These are phyloP conservation scores for Wickerhamiella kazuoi DNA, from an alignment of 805 yeast species.

Conservation along the genomic window DNA sequence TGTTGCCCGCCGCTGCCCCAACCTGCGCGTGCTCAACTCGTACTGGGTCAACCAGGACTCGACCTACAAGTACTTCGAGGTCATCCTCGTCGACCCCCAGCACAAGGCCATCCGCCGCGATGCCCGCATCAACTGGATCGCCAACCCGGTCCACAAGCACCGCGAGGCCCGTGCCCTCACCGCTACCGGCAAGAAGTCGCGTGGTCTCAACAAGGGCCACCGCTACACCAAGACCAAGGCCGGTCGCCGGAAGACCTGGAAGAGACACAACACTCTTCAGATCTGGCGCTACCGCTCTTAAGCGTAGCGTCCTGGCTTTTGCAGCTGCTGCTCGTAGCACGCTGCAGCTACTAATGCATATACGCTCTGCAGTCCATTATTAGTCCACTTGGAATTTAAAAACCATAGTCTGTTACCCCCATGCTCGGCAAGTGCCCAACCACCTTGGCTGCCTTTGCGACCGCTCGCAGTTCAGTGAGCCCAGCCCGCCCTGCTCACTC, in stretches of 20 bases:
- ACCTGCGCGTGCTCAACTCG: constrained; percentile 98
- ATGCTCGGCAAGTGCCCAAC: too few species aligned
- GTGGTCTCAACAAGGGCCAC: constrained; percentile 99
- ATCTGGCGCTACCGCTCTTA: constrained; percentile 96
- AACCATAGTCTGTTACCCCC: too few species aligned
- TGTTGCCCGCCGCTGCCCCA: constrained; percentile 96
- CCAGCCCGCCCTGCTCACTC: too few species aligned
- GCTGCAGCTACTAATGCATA: background rate
- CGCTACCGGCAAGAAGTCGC: constrained; percentile 93
- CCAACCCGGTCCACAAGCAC: constrained; percentile 99
- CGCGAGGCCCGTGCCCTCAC: constrained; percentile 99
- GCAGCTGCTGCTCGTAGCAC: background rate
- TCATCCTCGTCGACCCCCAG: constrained; percentile 89
- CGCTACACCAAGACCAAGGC: constrained; percentile 93
- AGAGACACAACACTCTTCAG: constrained; percentile 95
- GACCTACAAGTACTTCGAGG: constrained; percentile 98
- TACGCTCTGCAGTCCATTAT: background rate
- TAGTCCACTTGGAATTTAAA: too few species aligned
- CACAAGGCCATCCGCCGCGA: constrained; percentile 99
- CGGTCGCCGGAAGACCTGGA: constrained; percentile 99
- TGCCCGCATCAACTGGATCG: constrained; percentile 99
- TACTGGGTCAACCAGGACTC: constrained; percentile 99
- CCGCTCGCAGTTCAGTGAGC: too few species aligned
- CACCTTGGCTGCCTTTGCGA: too few species aligned
- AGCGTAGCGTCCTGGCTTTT: constrained; percentile 13